Evolutionary conservation across 1,139 yeast genomes (phyloP).

Genomic region (Debaryomycetaceae sp.): DNA sequence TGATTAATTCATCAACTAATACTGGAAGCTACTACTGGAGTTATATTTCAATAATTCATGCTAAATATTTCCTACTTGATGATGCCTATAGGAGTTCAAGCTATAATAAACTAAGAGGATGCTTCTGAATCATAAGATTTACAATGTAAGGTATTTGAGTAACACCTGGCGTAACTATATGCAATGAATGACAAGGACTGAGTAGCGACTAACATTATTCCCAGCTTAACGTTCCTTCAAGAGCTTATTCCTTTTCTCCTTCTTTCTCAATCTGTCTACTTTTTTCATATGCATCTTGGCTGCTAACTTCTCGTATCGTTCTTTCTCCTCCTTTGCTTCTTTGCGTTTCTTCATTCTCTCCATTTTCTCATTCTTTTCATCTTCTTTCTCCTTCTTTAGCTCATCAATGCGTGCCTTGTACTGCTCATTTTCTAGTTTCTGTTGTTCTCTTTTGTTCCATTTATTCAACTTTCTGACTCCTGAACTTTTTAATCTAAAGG

Average conservation of each 20-base stretch:
- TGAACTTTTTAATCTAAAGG: constrained; percentile 41
- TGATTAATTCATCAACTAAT: neutral
- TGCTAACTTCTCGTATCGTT: constrained; percentile 67
- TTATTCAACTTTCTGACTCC: constrained; percentile 22
- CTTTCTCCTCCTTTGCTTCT: constrained; percentile 69
- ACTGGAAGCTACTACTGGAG: neutral
- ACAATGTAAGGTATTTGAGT: neutral
- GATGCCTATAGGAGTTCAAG: too few relatives aligned
- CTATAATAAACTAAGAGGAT: too few relatives aligned
- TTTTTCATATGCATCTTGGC: constrained; percentile 74
- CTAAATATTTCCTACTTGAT: too few relatives aligned
- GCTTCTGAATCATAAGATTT: too few relatives aligned
- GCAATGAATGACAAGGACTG: neutral
- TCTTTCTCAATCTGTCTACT: constrained; percentile 74
- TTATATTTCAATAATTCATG: too few relatives aligned
- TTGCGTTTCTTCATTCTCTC: constrained; percentile 60
- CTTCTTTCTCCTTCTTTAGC: constrained; percentile 60
- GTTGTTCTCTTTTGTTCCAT: constrained; percentile 31
- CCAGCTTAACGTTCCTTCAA: constrained; percentile 57
- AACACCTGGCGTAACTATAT: constrained; percentile 2
- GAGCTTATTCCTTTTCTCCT: constrained; percentile 77
- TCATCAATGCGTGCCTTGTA: constrained; percentile 53
- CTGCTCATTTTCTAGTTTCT: constrained; percentile 39
- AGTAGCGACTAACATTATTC: neutral
- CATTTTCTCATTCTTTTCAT: constrained; percentile 46